Evolutionary conservation across 2,329 filamentous ascomycete genomes (phyloP).

Genomic region (Plenodomus biglobosus): DNA sequence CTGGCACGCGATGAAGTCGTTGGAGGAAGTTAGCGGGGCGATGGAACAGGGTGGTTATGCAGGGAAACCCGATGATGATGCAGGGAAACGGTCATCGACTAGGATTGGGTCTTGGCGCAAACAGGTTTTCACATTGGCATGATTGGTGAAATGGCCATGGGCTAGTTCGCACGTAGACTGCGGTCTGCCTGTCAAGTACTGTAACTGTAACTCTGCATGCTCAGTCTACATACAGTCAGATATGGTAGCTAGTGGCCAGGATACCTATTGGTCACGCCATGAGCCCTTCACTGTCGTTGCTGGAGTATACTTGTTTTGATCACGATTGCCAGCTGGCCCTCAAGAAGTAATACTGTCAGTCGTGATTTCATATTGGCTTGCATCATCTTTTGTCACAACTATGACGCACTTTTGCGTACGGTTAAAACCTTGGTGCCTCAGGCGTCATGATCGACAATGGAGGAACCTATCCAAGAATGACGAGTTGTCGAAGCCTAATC

Average conservation of each 20-base stretch:
- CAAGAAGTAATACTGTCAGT: constrained; percentile 4
- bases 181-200: not conserved
- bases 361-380: constrained; percentile 3
- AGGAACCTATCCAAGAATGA: constrained; percentile 13
- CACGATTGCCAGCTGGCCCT: not conserved
- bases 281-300: too few relatives aligned
- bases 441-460: constrained; percentile 36
- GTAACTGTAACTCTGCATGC: not conserved
- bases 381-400: constrained; percentile 7
- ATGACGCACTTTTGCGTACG: constrained; percentile 3
- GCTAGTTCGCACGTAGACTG: not conserved
- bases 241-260: too few relatives aligned
- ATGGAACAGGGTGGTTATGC: not conserved
- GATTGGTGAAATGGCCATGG: constrained; percentile 5
- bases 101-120: constrained; percentile 1
- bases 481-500: constrained; percentile 26
- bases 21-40: not conserved
- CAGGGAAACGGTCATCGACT: not conserved
- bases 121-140: not conserved
- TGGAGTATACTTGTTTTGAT: too few relatives aligned
- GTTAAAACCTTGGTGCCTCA: constrained; percentile 16
- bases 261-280: not conserved
- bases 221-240: too few relatives aligned
- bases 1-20: too few relatives aligned
- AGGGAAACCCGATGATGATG: not conserved